Evolutionary conservation across 345 rosid species (phyloP), one percentile per base, ranked within the genome.

Genomic region (Psidium friedrichsthalianum): DNA sequence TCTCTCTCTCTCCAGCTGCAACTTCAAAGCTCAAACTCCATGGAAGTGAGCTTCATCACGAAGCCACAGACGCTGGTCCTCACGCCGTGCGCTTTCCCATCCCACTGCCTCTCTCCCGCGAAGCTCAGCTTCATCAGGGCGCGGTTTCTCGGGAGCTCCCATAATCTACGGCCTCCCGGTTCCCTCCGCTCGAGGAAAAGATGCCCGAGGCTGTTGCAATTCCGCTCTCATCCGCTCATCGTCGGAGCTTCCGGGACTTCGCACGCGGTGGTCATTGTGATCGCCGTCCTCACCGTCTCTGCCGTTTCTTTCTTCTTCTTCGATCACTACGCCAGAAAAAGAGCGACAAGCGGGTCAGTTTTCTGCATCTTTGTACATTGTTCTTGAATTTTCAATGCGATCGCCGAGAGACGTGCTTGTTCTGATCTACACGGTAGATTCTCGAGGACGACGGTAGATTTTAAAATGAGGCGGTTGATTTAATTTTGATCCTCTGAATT

Each of bases 221-320:
- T 88, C 91, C 44, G 87, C 88, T 83, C 94, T 42, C 89, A 90
- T 85, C 86, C 91, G 29, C 47, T 93, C 3, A 93, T 16, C 18
- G 57, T 82, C 81, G 2, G 78, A 18, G 78, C 24, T 21, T 69
- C 78, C 78, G 78, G 78, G 78, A 11, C 47, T 40, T 8, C 78
- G 13, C 47, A 40, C 47, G 78, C 78, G 47, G 78, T 69, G 44
- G 87, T 94, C 47, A 81, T 93, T n/a, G 90, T 91, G 40, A 94
- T 93, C 3, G 95, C 95, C 82, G 93, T 93, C 12, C 90, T 94
- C 47, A 86, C 97, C 3, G 85, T 95, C 81, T 91, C 96, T 21
- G 95, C 96, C 54, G 59, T 94, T 32, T 90, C 94, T 25, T 54
- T 94, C 42, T 92, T 94, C 84, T 94, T 88, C 87, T 92, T 90